Base-by-base conservation (phyloP, 2,329 filamentous ascomycete species). In the Capronia epimyces region DNA sequence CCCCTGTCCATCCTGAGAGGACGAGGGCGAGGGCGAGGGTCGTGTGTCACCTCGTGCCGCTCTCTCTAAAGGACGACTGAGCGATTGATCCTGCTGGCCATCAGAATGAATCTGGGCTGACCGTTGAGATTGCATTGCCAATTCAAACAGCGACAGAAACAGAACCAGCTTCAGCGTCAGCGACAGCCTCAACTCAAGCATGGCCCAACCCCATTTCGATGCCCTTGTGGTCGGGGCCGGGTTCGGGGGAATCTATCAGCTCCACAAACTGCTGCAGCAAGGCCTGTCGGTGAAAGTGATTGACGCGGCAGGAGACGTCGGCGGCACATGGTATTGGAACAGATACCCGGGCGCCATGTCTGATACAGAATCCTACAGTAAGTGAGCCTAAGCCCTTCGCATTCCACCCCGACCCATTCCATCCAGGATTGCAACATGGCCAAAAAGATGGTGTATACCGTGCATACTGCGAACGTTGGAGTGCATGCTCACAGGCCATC, bases 251-350 rank as follows among this genome's bases (percentile, higher is more conserved):
- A 65, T 77, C 24, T 78, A 75, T 49, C 72, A 73, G 65, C 71
- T 79, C 21, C 73, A 79, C 55, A 71, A 71, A 0, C 69, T 79
- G 10, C 73, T 76, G 2, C 71, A 78, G 9, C 66, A 69, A 7
- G 78, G 77, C 1, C 62, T 74, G 18, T 74, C 72, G 8, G 65
- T 69, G 2, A 69, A 71, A 22, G 68, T 81, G n/a, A 75, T 75
- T 54, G 79, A 82, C 53, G 74, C 75, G 0, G 78, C 73, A 3
- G 67, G 69, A 5, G 71, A 74, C 46, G 62, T 71, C 0, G 57
- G 57, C 3, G 67, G 67, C 7, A 65, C 67, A 3, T 70, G 67
- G 67, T 66, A 66, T 54, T 68, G 66, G 65, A 66, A 65, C 44
- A 58, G 60, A 25, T 69, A 68, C 55, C 67, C 67, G 3, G 67